Evolutionary conservation across 2,329 filamentous ascomycete species (phyloP), one percentile per base, ranked within the genome.

Genomic region (Bimuria novae-zelandiae): DNA sequence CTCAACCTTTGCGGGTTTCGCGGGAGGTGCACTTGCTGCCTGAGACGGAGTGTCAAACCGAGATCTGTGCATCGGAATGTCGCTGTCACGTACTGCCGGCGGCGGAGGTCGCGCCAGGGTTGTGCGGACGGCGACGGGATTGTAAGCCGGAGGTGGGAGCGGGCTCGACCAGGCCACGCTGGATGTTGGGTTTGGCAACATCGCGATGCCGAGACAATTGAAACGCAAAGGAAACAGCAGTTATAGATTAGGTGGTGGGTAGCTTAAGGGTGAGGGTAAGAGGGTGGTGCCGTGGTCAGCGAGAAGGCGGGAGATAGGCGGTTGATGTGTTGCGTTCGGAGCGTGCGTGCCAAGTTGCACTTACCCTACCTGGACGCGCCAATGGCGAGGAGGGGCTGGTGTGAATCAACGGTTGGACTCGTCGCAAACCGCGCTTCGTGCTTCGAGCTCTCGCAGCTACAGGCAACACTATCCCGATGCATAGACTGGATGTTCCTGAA

Each of bases 401-500:
- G 35, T 39, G 35, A 45, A 41, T 17, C 23, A 21, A 17, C n/a
- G 40, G 12, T 25, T n/a, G 36, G 14, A 7, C 4, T 17, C 7
- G 27, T n/a, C 29, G 41, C 19, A 25, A 23, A 14, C 30, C 29
- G 42, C 29, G 42, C 29, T 45, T 35, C 29, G 19, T 27, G 21
- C 37, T 32, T 32, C n/a, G 16, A 39, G 29, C 23, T 10, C 17
- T 22, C 29, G 27, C 35, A 27, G 44, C 44, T 29, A 16, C 33
- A 29, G 33, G 33, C 33, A 19, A 39, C 33, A 30, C 29, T 21
- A 22, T 37, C 42, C 39, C 40, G 32, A 48, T 57, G 51, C 46
- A 65, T 66, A 64, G 49, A 61, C 89, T 90, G 89, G 82, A 97
- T 97, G 93, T 96, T 96, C 84, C 83, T 97, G 82, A 93, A 95